Base-by-base conservation (phyloP, 148 eudicot species). In the Rhododendron mucronatum region DNA sequence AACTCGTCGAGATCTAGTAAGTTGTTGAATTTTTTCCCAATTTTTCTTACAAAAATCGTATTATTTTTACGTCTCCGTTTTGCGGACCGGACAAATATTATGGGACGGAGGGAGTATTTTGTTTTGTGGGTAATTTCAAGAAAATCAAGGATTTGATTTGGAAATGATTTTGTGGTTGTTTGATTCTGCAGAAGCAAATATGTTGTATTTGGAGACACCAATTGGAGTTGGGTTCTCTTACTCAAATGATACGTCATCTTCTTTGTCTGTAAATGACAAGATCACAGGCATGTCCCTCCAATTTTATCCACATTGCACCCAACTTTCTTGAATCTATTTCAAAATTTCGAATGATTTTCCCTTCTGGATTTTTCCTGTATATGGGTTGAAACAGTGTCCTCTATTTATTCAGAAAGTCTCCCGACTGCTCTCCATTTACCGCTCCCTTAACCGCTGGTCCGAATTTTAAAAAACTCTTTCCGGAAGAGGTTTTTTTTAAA, bases 141-240 rank as follows among this genome's bases (percentile, higher is more conserved):
- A 10, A 61, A 39, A 18, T 23, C 75, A 37, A 30, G 28, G 20
- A 39, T 14, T 0, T 78, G 57, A 23, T 67, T 28, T 65, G 20
- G 0, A 75, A 13, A 78, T 81, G 75, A 74, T 75, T 33, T 37
- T 80, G 30, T 71, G 4, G 14, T 75, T 41, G 18, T 10, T 47
- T 79, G 44, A 44, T 79, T 67, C 33, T 67, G 83, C 88, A 87
- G 88, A 87, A 79, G 88, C 88, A 48, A 87, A 87, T 79, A 84
- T 87, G 88, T 67, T 87, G 67, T 87, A 87, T 67, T 84, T 87
- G 77, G 88, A 87, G 86, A 78, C 88, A 78, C 88, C 88, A 15
- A 69, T 87, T 84, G 88, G 88, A 78, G 88, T 87, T 78, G 88
- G 88, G 3, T 87, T 87, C 86, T 87, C 88, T 78, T 84, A 84